Conservation (phyloP, 148 eudicot genomes). For the Rhododendron griersonianum region DNA sequence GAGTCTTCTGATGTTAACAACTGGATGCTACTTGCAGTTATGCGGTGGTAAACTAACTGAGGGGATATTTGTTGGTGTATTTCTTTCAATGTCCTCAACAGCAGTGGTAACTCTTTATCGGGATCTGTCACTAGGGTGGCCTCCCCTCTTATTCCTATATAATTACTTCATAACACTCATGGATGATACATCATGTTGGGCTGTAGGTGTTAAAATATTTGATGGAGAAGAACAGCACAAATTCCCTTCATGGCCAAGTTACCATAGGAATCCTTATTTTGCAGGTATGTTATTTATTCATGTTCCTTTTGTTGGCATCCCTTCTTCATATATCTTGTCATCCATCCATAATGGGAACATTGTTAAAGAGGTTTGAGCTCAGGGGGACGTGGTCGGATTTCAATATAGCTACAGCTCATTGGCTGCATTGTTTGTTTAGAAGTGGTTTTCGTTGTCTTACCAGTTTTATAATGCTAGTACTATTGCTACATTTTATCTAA, state of each 20-base stretch:
- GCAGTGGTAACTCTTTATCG: constrained; percentile 63
- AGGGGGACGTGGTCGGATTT: background rate
- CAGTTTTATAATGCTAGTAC: background rate
- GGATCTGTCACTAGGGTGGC: background rate
- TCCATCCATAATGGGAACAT: background rate
- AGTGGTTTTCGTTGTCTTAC: background rate
- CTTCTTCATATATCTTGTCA: background rate
- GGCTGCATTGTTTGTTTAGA: background rate
- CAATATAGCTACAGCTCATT: background rate
- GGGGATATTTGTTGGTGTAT: constrained; percentile 82
- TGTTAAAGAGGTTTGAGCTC: background rate
- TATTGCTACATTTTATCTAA: background rate
- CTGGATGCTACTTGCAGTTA: constrained; percentile 44
- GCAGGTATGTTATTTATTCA: constrained; percentile 42
- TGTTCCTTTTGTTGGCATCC: background rate
- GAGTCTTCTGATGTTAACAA: background rate
- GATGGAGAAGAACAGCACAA: constrained; percentile 80
- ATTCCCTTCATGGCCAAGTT: constrained; percentile 84
- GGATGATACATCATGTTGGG: constrained; percentile 2
- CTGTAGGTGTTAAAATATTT: constrained; percentile 74
- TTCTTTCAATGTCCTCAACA: constrained; percentile 91
- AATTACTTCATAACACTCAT: background rate
- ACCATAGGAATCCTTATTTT: constrained; percentile 85
- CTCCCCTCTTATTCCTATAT: background rate
- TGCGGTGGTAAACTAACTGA: constrained; percentile 86